Base-by-base conservation (phyloP, 495 filamentous ascomycete species). In the Talaromyces trachyspermus region DNA sequence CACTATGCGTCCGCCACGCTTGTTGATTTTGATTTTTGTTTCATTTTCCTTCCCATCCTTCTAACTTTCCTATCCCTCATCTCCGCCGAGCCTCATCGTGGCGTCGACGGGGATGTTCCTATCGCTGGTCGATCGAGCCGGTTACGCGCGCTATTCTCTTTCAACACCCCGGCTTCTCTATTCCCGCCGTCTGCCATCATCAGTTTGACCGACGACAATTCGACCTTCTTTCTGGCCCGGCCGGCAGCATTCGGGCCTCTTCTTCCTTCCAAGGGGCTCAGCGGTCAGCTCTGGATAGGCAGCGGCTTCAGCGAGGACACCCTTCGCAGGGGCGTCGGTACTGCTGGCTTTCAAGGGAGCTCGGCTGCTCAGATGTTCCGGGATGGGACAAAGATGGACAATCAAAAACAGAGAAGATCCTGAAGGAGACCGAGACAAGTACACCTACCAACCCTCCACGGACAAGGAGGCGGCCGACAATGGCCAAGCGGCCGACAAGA, bases 281-380 rank as follows among this genome's bases (percentile, higher is more conserved):
- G 85, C 53, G 88, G 88, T 12, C 86, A 85, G 58, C 62, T 95
- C 35, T 95, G 90, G 89, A 80, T 94, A 39, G 90, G 89, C 9
- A 89, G 83, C 64, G 88, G 88, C 5, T 95, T 95, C 66, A 80
- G 83, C 11, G 89, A 94, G 51, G 85, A 87, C 52, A 74, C 63
- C 48, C 59, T 80, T 20, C 68, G 74, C 22, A 76, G 80, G 49
- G 79, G 81, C 14, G 78, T 81, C 15, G 64, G 71, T 7, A 66
- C 63, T 20, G 59, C 69, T 0, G 74, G 68, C 7, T 69, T 76
- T 1, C 86, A 89, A 56, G 88, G 91, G 90, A 98, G 69, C 71
- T 96, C n/a, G 92, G 94, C 19, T 98, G 92, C 63, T 95, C 91
- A 52, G 92, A 97, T 75, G 84, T 95, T n/a, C 87, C 88, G 1